Conservation (phyloP, 2,329 filamentous ascomycete species). For the Geosmithia putterillii region DNA sequence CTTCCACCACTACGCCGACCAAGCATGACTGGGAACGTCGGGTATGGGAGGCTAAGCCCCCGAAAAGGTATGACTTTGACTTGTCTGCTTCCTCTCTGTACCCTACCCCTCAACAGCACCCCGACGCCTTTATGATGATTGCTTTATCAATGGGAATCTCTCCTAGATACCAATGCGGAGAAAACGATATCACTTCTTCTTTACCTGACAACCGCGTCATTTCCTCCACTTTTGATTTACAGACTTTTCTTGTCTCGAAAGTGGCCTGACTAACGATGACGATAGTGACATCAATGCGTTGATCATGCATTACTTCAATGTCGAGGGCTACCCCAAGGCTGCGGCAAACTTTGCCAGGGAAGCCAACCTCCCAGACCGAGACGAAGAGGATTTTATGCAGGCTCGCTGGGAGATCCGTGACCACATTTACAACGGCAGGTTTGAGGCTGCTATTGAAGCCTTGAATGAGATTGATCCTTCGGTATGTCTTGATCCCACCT, state of each 20-base stretch:
- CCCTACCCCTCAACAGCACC: constrained; percentile 1
- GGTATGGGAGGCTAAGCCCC: constrained; percentile 72
- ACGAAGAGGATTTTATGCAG: constrained; percentile 61
- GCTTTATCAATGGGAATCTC: constrained; percentile 99
- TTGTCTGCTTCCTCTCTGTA: not conserved
- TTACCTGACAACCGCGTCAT: constrained; percentile 38
- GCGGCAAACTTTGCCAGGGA: constrained; percentile 90
- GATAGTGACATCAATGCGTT: constrained; percentile 84
- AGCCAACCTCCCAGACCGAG: constrained; percentile 69
- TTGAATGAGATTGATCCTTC: constrained; percentile 85
- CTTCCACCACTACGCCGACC: constrained; percentile 59
- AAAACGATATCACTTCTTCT: constrained; percentile 50
- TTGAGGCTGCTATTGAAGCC: constrained; percentile 72
- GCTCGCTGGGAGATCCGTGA: constrained; percentile 73
- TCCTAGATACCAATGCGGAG: constrained; percentile 93
- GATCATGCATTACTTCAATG: constrained; percentile 93
- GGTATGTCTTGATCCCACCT: constrained; percentile 46
- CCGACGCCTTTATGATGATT: constrained; percentile 56
- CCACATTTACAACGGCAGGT: constrained; percentile 74
- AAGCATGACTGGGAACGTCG: constrained; percentile 69
- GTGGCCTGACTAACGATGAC: not conserved
- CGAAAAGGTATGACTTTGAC: constrained; percentile 64
- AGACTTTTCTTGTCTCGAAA: not conserved
- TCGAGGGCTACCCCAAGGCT: constrained; percentile 86
- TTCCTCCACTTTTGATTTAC: not conserved